Base-by-base conservation (phyloP, 345 rosid genomes). In the Euphorbia tirucalli region DNA sequence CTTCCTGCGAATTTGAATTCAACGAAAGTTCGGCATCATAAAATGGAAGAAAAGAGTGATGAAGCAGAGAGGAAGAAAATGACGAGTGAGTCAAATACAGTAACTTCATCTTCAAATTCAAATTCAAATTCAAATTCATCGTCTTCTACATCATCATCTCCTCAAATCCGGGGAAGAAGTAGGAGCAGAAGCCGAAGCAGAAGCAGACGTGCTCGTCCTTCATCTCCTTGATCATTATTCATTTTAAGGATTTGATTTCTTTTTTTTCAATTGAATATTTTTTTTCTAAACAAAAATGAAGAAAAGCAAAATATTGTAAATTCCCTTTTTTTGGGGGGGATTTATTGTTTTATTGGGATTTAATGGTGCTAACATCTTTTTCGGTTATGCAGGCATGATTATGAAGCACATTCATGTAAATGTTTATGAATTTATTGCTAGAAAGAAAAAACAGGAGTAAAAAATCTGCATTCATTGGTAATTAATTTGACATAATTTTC, bases 1-100 rank as follows among this genome's bases (percentile, higher is more conserved):
- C 97, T 95, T 77, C 99, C 99, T 1, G 87, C 87, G 21, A 86
- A 85, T 57, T 70, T 95, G 76, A 87, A 86, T 75, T 81, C 93
- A 55, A 89, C 88, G 0, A 95, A 77, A 80, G 78, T 92, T 39
- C 49, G 83, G 58, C 80, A 82, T 70, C 91, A 84, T 67, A 80
- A 81, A 74, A 76, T 83, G 28, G 92, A 89, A 78, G 97, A 87
- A 11, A 88, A 88, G 75, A 60, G 81, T 60, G 75, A 65, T 49
- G 95, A 86, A 78, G 85, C 43, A 61, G 98, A 89, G 74, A 83
- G 82, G 86, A 84, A 84, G 78, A 92, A 89, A 65, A 67, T 88
- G 70, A 83, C 84, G 50, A 85, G 81, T 65, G 84, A 16, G 14
- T 80, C 90, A 0, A 87, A 69, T 39, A 80, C 79, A 74, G 82